Percentiles rank a stretch among this genome's conserved stretches.
Conservation (phyloP, 441 rosid species). For the Monsonia emarginata region DNA sequence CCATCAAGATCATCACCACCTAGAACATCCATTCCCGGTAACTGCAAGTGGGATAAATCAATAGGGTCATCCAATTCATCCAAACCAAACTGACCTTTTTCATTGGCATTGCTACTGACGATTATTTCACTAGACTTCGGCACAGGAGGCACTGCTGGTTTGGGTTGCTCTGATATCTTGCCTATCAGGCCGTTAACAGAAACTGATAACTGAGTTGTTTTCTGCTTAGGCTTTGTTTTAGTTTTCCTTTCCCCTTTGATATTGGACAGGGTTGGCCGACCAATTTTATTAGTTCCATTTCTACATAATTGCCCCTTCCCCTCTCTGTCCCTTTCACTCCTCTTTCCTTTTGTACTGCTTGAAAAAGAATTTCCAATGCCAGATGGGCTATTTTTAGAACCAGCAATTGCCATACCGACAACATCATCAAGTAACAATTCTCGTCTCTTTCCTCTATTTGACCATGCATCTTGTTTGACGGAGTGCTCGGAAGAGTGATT, state of each 20-base stretch:
- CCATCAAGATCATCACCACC: conserved; percentile 40
- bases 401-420: conserved; percentile 38
- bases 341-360: conserved; percentile 79
- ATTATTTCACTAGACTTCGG: conserved; percentile 36
- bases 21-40: conserved; percentile 56
- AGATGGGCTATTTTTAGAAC: conserved; percentile 27
- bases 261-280: conserved; percentile 62
- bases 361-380: conserved; percentile 51
- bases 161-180: conserved; percentile 52
- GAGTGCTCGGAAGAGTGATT: conserved; percentile 38
- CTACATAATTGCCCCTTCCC: conserved; percentile 72
- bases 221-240: conserved; percentile 85
- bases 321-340: conserved; percentile 96
- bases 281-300: conserved; percentile 61
- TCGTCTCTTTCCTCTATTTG: conserved; percentile 72
- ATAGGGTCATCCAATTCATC: conserved; percentile 61
- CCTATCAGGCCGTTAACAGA: conserved; percentile 64
- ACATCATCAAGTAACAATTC: conserved; percentile 81
- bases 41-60: conserved; percentile 56
- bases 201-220: conserved; percentile 61
- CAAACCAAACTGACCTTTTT: conserved; percentile 42
- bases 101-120: conserved; percentile 39
- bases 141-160: conserved; percentile 30
- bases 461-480: conserved; percentile 58
- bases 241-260: conserved; percentile 76